Evolutionary conservation across 169 alveolate species (phyloP), one percentile per base, ranked within the genome.

Genomic region (Theileria equi): DNA sequence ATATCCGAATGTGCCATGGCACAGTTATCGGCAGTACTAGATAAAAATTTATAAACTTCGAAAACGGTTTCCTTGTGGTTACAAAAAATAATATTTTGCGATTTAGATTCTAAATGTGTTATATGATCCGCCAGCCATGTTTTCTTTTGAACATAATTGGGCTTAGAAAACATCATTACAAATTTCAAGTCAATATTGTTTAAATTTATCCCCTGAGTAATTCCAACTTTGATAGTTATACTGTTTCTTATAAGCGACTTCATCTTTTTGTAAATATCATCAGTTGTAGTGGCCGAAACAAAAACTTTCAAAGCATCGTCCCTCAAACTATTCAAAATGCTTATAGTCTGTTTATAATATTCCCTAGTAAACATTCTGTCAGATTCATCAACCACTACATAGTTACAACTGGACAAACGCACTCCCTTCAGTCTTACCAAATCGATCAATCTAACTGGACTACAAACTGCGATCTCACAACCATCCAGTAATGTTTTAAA

Each of bases 401-500:
- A 25, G 47, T 61, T 61, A 17, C 38, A 11, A 16, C 50, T 40
- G 28, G 23, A 16, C 26, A 61, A 16, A 17, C 25, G 28, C 7
- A 61, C 25, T 31, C 62, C 72, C 23, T 61, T 61, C 1, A 32
- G 36, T 1, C 43, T 16, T 10, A 61, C 32, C 40, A 61, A 16
- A 29, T 61, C 72, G 17, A 49, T 26, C 8, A 61, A 41, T 61
- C 72, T 61, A 8, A n/a, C 48, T 1, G 67, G 62, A 5, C 40
- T 61, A 48, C 69, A 61, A 25, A 61, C 34, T 28, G 67, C 67
- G 3, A 61, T 49, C 28, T 61, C 69, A 25, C 72, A 61, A 26
- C 72, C 72, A 31, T 29, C 29, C 4, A 21, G 17, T 32, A 61
- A 21, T 10, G 72, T n/a, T n/a, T 50, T 61, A 48, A 48, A 45